Evolutionary conservation across 2,329 filamentous ascomycete genomes (phyloP).

Genomic region (Fulvia fulva): DNA sequence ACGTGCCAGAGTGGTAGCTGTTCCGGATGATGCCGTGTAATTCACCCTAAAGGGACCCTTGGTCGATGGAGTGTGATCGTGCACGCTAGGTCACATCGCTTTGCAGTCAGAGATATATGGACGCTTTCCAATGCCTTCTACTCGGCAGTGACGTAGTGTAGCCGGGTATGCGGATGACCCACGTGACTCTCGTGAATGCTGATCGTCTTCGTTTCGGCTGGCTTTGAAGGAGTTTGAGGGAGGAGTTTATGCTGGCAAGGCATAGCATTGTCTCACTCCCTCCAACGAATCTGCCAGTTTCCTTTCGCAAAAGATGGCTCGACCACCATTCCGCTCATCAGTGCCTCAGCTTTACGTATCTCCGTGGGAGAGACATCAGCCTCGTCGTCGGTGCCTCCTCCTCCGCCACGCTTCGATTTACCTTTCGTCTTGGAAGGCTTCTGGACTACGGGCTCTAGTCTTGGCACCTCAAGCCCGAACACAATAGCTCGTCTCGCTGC

Average conservation of each 20-base stretch:
- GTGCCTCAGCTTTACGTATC: slow-evolving; percentile 52
- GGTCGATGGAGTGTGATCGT: neutral
- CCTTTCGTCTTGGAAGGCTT: slow-evolving; percentile 16
- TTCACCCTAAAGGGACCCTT: too few relatives aligned
- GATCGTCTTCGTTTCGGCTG: neutral
- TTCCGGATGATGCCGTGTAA: too few relatives aligned
- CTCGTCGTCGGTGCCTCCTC: slow-evolving; percentile 18
- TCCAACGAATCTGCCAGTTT: slow-evolving; percentile 57
- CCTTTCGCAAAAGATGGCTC: slow-evolving; percentile 60
- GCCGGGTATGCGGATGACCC: neutral
- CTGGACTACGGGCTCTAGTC: slow-evolving; percentile 4
- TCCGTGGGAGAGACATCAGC: slow-evolving; percentile 16
- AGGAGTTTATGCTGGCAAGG: neutral
- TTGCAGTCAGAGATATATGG: neutral
- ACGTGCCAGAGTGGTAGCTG: neutral
- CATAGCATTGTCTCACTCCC: slow-evolving; percentile 36
- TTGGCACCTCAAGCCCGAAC: slow-evolving; percentile 46
- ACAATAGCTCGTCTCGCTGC: slow-evolving; percentile 59
- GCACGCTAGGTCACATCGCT: neutral
- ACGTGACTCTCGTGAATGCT: neutral
- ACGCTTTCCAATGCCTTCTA: too few relatives aligned
- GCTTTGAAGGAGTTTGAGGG: too few relatives aligned
- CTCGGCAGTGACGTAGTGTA: neutral
- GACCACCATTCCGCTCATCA: slow-evolving; percentile 56
- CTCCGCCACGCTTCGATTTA: slow-evolving; percentile 13